A percentile compares a stretch with the other conserved stretches of the same genome.
Conservation (phyloP, 805 yeast species). For the Yarrowia phangngaensis region DNA sequence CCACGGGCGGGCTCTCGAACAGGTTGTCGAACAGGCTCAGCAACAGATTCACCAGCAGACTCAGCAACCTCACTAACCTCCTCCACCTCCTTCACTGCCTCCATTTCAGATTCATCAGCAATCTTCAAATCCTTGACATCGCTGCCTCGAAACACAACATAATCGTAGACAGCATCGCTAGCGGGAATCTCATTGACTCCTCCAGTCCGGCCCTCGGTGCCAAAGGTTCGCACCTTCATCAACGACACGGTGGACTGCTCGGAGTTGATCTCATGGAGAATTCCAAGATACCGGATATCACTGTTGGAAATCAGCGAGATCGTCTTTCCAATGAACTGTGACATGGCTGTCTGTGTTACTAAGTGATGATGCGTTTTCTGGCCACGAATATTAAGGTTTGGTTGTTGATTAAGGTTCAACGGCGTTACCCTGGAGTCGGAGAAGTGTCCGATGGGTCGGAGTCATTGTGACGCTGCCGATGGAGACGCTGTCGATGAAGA, state of each 20-base stretch:
- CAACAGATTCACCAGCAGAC: slow-evolving; percentile 4
- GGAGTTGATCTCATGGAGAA: slow-evolving; percentile 81
- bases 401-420: too few species aligned
- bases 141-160: slow-evolving; percentile 81
- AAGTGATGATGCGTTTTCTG: too few species aligned
- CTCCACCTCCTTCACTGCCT: neutral
- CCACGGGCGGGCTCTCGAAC: slow-evolving; percentile 9
- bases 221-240: slow-evolving; percentile 72
- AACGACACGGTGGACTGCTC: slow-evolving; percentile 87
- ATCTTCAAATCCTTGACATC: slow-evolving; percentile 89
- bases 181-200: slow-evolving; percentile 70
- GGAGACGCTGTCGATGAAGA: too few species aligned
- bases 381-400: too few species aligned
- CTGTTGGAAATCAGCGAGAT: slow-evolving; percentile 75
- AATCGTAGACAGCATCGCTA: slow-evolving; percentile 62
- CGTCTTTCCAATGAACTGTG: slow-evolving; percentile 88
- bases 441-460: too few species aligned
- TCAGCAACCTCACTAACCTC: slow-evolving; percentile 27
- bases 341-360: too few species aligned
- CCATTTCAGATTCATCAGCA: slow-evolving; percentile 61
- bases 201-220: slow-evolving; percentile 83
- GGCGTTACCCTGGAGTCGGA: too few species aligned
- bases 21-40: slow-evolving; percentile 10
- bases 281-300: slow-evolving; percentile 83
- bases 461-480: too few species aligned